phyloP scores from a whole-genome alignment of 225 moss, liverwort and hornwort genomes.

The Pseudisothecium myosuroides region DNA sequence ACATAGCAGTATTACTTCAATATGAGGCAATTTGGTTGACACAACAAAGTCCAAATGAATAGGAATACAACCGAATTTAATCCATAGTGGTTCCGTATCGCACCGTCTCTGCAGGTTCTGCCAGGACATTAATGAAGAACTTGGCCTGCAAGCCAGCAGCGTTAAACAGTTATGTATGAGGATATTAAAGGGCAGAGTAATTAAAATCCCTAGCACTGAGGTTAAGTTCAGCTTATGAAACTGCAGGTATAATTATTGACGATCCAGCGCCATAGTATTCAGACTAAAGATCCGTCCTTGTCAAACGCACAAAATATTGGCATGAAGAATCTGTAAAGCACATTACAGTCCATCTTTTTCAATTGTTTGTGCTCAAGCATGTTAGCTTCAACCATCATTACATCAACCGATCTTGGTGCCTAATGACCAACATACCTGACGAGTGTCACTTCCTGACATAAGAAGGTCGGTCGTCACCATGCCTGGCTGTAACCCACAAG shows the following conservation, averaged over 20 bases:
- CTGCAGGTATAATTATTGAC: not conserved
- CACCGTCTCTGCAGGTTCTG: constrained; percentile 85
- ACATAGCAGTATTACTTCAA: not conserved
- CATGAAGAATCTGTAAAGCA: not conserved
- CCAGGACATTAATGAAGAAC: constrained; percentile 89
- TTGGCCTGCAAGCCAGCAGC: constrained; percentile 55
- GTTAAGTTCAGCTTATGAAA: not conserved
- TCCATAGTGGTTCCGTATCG: not conserved
- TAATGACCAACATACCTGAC: constrained; percentile 43
- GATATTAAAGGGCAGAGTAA: not conserved
- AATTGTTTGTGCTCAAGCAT: not conserved
- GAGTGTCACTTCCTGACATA: constrained; percentile 77
- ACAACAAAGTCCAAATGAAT: not conserved
- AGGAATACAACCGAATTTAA: not conserved
- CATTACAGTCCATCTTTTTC: not conserved
- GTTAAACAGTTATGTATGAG: not conserved
- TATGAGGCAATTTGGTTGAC: not conserved
- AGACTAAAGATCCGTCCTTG: not conserved
- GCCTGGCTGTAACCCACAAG: constrained; percentile 63
- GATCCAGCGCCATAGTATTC: not conserved
- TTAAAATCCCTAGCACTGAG: not conserved
- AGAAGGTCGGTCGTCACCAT: constrained; percentile 99
- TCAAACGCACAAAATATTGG: not conserved
- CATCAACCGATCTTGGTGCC: not conserved
- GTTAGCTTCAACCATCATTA: not conserved